Conservation (phyloP, 305 asterid genomes). For the Ajuga reptans region DNA sequence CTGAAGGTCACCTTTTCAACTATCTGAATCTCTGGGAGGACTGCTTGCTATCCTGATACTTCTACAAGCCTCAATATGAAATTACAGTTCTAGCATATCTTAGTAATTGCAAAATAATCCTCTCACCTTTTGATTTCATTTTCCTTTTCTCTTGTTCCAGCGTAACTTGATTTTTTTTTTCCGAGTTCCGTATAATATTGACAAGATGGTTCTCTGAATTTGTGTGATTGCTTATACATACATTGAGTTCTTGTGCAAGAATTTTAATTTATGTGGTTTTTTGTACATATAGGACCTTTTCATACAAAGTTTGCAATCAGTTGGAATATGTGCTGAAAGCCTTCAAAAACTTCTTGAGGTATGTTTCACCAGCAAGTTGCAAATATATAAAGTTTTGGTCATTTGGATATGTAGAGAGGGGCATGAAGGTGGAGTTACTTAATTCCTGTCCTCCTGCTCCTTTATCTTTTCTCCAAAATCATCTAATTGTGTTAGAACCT, state of each 20-base stretch:
- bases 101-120: background rate
- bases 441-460: background rate
- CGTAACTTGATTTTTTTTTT: background rate
- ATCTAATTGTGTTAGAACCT: constrained; percentile 16
- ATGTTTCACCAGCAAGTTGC: constrained; percentile 21
- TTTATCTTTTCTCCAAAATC: constrained; percentile 1
- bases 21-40: background rate
- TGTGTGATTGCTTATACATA: background rate
- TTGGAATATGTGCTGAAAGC: constrained; percentile 81
- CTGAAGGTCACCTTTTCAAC: background rate
- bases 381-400: constrained; percentile 4
- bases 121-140: background rate
- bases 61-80: constrained; percentile 5
- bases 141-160: background rate
- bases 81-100: background rate
- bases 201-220: background rate
- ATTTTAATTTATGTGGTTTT: constrained; percentile 20
- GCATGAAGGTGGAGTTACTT: constrained; percentile 6
- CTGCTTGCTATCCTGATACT: background rate
- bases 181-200: background rate
- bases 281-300: constrained; percentile 65
- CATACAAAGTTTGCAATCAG: constrained; percentile 82
- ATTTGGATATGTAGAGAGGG: constrained; percentile 1
- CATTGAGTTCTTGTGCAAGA: constrained; percentile 12
- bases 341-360: constrained; percentile 95